phyloP scores from a whole-genome alignment of 2,329 filamentous ascomycete species.

The Ceratocystis variospora region DNA sequence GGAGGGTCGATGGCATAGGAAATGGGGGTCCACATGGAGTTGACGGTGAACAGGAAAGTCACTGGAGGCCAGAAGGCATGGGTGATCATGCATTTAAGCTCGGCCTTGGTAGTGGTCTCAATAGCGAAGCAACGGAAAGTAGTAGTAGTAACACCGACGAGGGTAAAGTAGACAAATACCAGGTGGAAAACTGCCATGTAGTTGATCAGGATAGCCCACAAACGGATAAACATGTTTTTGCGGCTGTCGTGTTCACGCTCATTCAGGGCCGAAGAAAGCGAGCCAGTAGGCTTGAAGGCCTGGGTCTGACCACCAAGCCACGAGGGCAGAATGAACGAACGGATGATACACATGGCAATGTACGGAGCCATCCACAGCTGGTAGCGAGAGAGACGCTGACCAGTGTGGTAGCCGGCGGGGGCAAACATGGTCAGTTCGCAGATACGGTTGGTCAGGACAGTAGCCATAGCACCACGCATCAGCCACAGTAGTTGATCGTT shows the following conservation, averaged over 20 bases:
- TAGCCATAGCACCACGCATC: constrained; percentile 41
- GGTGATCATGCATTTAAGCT: constrained; percentile 41
- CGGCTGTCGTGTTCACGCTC: constrained; percentile 41
- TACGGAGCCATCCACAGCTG: constrained; percentile 52
- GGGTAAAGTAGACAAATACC: constrained; percentile 38
- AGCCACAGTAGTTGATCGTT: constrained; percentile 44
- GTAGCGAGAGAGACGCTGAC: constrained; percentile 41
- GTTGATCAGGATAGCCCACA: constrained; percentile 42
- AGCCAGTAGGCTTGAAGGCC: constrained; percentile 48
- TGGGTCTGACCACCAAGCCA: constrained; percentile 47
- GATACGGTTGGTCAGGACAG: constrained; percentile 38
- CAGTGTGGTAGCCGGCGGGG: constrained; percentile 45
- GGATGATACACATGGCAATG: constrained; percentile 43
- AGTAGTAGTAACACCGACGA: constrained; percentile 37
- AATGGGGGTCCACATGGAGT: constrained; percentile 44
- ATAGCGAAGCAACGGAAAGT: constrained; percentile 37
- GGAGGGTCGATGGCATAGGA: constrained; percentile 49
- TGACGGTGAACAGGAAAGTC: constrained; percentile 42
- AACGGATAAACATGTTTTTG: constrained; percentile 39
- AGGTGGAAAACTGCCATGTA: constrained; percentile 44
- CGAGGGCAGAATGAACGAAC: constrained; percentile 42
- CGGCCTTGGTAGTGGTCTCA: constrained; percentile 27
- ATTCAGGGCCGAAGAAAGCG: constrained; percentile 40
- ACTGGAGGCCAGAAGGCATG: constrained; percentile 50
- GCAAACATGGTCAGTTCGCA: constrained; percentile 46